These are phyloP conservation scores for Glaciozyma martinii DNA, from an alignment of 768 basidiomycete species.

Conservation along the genomic window DNA sequence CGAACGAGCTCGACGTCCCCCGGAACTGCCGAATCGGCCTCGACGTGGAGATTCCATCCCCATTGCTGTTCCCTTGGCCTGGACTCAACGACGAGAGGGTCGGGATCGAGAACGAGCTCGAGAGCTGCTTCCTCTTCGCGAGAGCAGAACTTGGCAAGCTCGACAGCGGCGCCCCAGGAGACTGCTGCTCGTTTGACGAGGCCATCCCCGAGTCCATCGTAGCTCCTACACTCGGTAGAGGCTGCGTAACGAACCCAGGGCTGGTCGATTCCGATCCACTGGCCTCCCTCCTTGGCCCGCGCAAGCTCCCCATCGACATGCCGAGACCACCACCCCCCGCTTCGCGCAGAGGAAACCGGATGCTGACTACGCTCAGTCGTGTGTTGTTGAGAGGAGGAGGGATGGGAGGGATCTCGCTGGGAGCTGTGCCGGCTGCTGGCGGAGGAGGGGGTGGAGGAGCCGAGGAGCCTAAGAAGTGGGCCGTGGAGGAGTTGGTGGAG, in stretches of 20 bases:
- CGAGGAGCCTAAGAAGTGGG: slow-evolving; percentile 41
- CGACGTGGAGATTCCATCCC: background rate
- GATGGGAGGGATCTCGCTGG: background rate
- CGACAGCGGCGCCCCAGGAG: background rate
- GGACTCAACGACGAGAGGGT: slow-evolving; percentile 10
- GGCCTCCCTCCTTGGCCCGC: background rate
- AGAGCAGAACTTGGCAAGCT: background rate
- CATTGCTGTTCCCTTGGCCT: background rate
- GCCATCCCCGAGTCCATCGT: background rate
- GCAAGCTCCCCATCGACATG: slow-evolving; percentile 19
- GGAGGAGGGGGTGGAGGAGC: slow-evolving; percentile 47
- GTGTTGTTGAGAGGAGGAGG: slow-evolving; percentile 15
- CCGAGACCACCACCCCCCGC: slow-evolving; percentile 2
- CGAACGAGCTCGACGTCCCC: slow-evolving; percentile 62
- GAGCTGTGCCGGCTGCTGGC: background rate
- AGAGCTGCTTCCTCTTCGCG: slow-evolving; percentile 18
- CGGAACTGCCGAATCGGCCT: slow-evolving; percentile 45
- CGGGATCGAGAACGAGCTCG: slow-evolving; percentile 24
- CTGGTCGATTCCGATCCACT: background rate
- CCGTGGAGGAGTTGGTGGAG: slow-evolving; percentile 34
- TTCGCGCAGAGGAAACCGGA: slow-evolving; percentile 15
- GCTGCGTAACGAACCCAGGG: background rate
- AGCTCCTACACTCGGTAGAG: background rate
- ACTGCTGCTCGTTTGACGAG: background rate
- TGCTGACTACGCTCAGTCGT: slow-evolving; percentile 6